phyloP scores from a whole-genome alignment of 495 filamentous ascomycete genomes.

The Penicillium herquei region DNA sequence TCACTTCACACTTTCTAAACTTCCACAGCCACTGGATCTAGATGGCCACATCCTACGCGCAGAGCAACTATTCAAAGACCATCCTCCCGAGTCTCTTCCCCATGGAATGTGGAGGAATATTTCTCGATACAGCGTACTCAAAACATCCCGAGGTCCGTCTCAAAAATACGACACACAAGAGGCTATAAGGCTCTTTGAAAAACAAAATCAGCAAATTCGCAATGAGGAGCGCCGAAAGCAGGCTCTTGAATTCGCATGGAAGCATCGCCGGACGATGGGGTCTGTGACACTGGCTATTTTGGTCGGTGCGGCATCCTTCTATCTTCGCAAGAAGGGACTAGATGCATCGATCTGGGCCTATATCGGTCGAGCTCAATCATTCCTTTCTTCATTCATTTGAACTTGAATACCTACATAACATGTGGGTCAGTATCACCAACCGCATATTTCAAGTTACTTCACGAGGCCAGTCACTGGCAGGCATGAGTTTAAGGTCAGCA shows the following conservation, averaged over 20 bases:
- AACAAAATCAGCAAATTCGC: constrained; percentile 65
- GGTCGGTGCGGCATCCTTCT: constrained; percentile 57
- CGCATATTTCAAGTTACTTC: too few relatives aligned
- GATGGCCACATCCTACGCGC: constrained; percentile 71
- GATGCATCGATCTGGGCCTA: constrained; percentile 43
- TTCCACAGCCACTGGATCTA: constrained; percentile 80
- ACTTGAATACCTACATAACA: background rate
- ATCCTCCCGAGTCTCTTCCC: constrained; percentile 73
- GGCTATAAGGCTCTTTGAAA: constrained; percentile 61
- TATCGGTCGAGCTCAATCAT: constrained; percentile 26
- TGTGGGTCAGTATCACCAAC: too few relatives aligned
- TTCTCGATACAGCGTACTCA: constrained; percentile 74
- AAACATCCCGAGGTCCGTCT: constrained; percentile 62
- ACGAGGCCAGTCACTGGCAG: too few relatives aligned
- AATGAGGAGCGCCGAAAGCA: constrained; percentile 58
- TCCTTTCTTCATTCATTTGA: constrained; percentile 2
- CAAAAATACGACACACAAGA: constrained; percentile 54
- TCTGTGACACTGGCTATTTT: constrained; percentile 61
- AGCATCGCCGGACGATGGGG: constrained; percentile 56
- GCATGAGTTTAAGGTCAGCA: too few relatives aligned
- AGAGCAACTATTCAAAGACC: constrained; percentile 54
- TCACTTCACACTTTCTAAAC: constrained; percentile 81
- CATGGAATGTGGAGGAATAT: constrained; percentile 65
- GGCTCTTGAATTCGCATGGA: constrained; percentile 52
- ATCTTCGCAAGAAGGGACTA: constrained; percentile 46